phyloP scores from a whole-genome alignment of 2,329 filamentous ascomycete genomes.

The Colletotrichum theobromicola region DNA sequence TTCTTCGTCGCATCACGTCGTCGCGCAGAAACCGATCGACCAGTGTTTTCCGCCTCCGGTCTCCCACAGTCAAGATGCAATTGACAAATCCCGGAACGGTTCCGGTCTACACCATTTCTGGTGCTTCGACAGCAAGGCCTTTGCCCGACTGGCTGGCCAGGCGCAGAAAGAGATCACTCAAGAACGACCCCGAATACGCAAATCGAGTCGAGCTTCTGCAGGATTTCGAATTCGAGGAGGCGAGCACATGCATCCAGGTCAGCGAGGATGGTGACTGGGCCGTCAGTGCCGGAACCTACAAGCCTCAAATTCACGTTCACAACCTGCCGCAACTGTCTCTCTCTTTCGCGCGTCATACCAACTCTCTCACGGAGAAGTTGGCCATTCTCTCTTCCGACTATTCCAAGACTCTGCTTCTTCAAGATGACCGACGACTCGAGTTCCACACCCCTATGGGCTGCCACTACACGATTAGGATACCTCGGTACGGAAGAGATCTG shows the following conservation, averaged over 20 bases:
- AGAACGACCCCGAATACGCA: constrained; percentile 90
- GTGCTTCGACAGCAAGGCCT: constrained; percentile 83
- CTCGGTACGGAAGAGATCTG: constrained; percentile 89
- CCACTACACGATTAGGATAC: constrained; percentile 88
- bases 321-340: constrained; percentile 91
- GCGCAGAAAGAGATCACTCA: constrained; percentile 87
- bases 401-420: constrained; percentile 91
- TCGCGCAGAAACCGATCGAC: constrained; percentile 6
- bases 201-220: constrained; percentile 94
- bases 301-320: constrained; percentile 88
- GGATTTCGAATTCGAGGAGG: constrained; percentile 97
- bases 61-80: constrained; percentile 63
- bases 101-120: constrained; percentile 93
- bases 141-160: constrained; percentile 95
- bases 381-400: constrained; percentile 88
- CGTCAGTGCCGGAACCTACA: constrained; percentile 77
- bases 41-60: not conserved
- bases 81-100: constrained; percentile 82
- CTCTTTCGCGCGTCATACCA: constrained; percentile 92
- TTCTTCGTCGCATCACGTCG: constrained; percentile 1
- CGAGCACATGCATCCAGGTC: constrained; percentile 85
- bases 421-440: constrained; percentile 88
- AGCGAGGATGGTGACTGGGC: constrained; percentile 94
- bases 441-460: constrained; percentile 90
- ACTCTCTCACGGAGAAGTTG: constrained; percentile 90